Conservation (phyloP, 805 yeast species). For the Yarrowia bubula region DNA sequence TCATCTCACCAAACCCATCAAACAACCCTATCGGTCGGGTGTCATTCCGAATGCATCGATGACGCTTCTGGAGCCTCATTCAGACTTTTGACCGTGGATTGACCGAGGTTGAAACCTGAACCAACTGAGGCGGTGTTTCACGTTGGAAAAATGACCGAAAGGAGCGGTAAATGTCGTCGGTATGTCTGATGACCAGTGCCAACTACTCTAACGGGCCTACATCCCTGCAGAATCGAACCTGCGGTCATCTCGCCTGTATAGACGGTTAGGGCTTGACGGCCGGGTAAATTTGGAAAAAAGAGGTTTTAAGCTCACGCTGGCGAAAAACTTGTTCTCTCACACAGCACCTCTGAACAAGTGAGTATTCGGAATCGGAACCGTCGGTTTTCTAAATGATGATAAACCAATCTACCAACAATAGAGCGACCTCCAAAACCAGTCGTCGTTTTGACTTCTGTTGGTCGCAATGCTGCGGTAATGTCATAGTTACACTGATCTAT, state of each 20-base stretch:
- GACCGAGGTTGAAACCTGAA: background rate
- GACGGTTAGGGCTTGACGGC: constrained; percentile 20
- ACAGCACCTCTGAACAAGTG: constrained; percentile 1
- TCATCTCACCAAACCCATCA: background rate
- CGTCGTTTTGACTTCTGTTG: constrained; percentile 27
- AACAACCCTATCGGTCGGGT: background rate
- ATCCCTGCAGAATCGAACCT: background rate
- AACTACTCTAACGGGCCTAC: background rate
- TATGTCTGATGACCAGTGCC: too few relatives aligned
- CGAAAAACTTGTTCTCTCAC: constrained; percentile 23
- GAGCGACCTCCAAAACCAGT: constrained; percentile 23
- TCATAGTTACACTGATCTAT: constrained; percentile 26
- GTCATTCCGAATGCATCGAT: constrained; percentile 1
- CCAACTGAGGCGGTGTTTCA: background rate
- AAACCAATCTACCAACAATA: constrained; percentile 21
- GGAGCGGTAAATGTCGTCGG: too few relatives aligned
- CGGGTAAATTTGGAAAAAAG: background rate
- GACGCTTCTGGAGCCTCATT: constrained; percentile 16
- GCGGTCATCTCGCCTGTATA: background rate
- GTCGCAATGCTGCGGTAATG: constrained; percentile 28
- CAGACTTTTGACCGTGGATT: background rate
- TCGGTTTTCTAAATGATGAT: constrained; percentile 20
- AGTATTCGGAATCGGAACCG: background rate
- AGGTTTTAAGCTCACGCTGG: constrained; percentile 1
- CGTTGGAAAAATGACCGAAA: background rate